Evolutionary conservation across 805 yeast species (phyloP).

Genomic region (Starmerella riodocensis): DNA sequence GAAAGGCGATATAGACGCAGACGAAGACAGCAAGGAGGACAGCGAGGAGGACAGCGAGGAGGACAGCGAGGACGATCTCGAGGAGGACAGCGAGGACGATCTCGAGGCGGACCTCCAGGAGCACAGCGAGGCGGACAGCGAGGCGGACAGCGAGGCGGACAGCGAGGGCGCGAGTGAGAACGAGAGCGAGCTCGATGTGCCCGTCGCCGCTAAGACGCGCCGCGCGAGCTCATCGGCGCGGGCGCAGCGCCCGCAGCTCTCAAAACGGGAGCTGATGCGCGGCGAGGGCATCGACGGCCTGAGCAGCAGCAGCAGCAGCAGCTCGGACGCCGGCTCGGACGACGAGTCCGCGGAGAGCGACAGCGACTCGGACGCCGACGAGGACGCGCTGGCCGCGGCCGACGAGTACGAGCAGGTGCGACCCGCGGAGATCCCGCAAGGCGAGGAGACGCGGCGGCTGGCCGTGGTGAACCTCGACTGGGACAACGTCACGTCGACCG

Average conservation of each 20-base stretch:
- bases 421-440: slow-evolving; percentile 52
- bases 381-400: slow-evolving; percentile 18
- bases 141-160: neutral
- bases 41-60: slow-evolving; percentile 16
- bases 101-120: neutral
- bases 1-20: neutral
- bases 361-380: slow-evolving; percentile 7
- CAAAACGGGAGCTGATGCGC: slow-evolving; percentile 20
- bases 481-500: slow-evolving; percentile 85
- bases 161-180: too few relatives aligned
- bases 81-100: neutral
- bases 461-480: slow-evolving; percentile 96
- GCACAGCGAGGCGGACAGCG: neutral
- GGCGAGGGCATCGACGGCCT: slow-evolving; percentile 17
- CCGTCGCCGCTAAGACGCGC: neutral
- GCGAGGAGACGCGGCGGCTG: slow-evolving; percentile 68
- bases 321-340: slow-evolving; percentile 6
- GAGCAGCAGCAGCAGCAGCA: slow-evolving; percentile 2
- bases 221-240: too few relatives aligned
- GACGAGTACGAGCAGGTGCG: slow-evolving; percentile 29
- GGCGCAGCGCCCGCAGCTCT: neutral
- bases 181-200: neutral
- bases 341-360: slow-evolving; percentile 8
- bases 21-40: neutral
- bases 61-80: neutral